Evolutionary conservation across 108 stramenopile genomes (phyloP).

Genomic region (Nitzschia inconspicua): DNA sequence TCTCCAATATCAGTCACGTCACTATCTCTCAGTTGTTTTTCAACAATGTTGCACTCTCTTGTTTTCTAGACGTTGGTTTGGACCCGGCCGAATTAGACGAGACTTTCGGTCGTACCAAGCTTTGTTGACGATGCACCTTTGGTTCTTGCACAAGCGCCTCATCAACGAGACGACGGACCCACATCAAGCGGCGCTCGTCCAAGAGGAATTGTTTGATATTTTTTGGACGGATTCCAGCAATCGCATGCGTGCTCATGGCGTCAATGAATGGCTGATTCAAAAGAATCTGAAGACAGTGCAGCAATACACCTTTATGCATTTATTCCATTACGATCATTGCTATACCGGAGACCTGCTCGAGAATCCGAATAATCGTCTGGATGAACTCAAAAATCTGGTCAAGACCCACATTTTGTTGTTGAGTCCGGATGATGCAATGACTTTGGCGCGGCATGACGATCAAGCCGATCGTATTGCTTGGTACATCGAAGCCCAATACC

Average conservation of each 20-base stretch:
- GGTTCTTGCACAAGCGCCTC: slow-evolving; percentile 87
- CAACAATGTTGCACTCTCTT: not conserved
- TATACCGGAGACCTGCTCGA: slow-evolving; percentile 59
- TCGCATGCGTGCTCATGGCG: slow-evolving; percentile 77
- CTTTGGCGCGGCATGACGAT: slow-evolving; percentile 45
- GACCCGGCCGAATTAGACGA: slow-evolving; percentile 59
- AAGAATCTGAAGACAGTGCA: slow-evolving; percentile 87
- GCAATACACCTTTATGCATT: slow-evolving; percentile 77
- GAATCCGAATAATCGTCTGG: slow-evolving; percentile 56
- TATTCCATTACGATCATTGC: slow-evolving; percentile 83
- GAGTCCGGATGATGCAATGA: slow-evolving; percentile 24
- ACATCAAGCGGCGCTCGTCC: slow-evolving; percentile 44
- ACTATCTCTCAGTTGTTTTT: slow-evolving; percentile 6
- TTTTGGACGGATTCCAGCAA: slow-evolving; percentile 66
- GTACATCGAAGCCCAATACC: slow-evolving; percentile 77
- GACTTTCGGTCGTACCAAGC: slow-evolving; percentile 87
- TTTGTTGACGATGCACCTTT: slow-evolving; percentile 84
- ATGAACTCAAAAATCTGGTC: slow-evolving; percentile 48
- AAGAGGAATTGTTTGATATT: slow-evolving; percentile 91
- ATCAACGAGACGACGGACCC: slow-evolving; percentile 54
- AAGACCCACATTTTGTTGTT: slow-evolving; percentile 32
- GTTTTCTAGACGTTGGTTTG: slow-evolving; percentile 66
- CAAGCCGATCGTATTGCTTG: slow-evolving; percentile 66
- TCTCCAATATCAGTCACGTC: no score
- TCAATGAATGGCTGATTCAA: slow-evolving; percentile 77